Percentiles rank a stretch among this genome's conserved stretches.
These are phyloP conservation scores for Fragaria vesca DNA, from an alignment of 306 rosid species.

Conservation along the genomic window DNA sequence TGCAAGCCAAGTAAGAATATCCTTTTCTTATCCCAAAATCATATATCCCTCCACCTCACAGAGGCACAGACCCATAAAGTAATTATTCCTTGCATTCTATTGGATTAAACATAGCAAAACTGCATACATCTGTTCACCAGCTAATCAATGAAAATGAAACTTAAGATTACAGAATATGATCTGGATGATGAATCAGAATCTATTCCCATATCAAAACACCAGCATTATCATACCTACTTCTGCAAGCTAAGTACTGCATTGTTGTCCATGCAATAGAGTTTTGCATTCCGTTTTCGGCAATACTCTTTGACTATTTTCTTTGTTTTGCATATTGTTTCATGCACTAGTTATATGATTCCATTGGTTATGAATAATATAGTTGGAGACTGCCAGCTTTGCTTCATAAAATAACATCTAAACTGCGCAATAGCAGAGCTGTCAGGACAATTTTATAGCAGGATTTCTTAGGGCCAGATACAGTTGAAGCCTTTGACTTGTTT, in stretches of 20 bases:
- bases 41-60: neutral
- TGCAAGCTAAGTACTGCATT: neutral
- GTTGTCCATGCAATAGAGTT: neutral
- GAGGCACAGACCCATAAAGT: constrained; percentile 10
- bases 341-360: neutral
- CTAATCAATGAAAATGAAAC: neutral
- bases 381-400: neutral
- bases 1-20: constrained; percentile 31
- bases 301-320: neutral
- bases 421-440: neutral
- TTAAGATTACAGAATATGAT: constrained; percentile 3
- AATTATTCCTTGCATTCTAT: constrained; percentile 19
- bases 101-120: neutral
- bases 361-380: neutral
- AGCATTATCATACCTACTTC: neutral
- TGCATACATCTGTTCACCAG: constrained; percentile 5
- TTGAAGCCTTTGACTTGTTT: neutral
- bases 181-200: constrained; percentile 5
- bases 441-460: neutral
- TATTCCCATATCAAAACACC: neutral
- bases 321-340: neutral
- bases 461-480: neutral
- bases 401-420: neutral
- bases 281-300: neutral
- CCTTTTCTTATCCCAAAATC: constrained; percentile 16